A percentile compares a stretch with the other conserved stretches of the same genome.
phyloP scores from a whole-genome alignment of 2,329 filamentous ascomycete genomes.

The Arthrobotrys sinensis region DNA sequence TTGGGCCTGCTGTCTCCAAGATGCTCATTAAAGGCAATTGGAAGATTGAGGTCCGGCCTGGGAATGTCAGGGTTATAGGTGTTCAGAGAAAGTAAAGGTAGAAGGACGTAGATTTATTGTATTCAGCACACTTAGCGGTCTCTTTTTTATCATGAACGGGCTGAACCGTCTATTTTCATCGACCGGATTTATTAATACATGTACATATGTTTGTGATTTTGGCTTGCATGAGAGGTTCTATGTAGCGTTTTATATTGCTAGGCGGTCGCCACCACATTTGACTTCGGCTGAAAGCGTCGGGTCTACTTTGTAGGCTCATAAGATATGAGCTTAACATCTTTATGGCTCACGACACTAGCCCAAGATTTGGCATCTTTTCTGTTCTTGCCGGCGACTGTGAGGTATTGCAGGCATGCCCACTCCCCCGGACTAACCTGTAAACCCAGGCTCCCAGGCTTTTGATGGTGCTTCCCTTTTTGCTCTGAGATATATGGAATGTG shows the following conservation, averaged over 20 bases:
- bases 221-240: constrained; percentile 2
- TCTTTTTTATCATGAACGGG: background rate
- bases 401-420: constrained; percentile 60
- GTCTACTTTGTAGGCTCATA: background rate
- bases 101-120: constrained; percentile 5
- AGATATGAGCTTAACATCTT: background rate
- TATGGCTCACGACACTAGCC: constrained; percentile 1
- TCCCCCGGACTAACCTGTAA: constrained; percentile 60
- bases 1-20: constrained; percentile 63
- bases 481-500: constrained; percentile 37
- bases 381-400: constrained; percentile 62
- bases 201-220: constrained; percentile 19
- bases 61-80: constrained; percentile 62
- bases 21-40: constrained; percentile 63
- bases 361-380: constrained; percentile 59
- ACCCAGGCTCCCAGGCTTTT: constrained; percentile 41
- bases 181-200: background rate
- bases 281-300: background rate
- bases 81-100: constrained; percentile 44
- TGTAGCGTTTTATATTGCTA: background rate
- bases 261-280: background rate
- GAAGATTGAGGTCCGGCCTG: constrained; percentile 62
- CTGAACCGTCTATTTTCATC: background rate
- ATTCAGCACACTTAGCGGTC: background rate
- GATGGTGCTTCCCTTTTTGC: constrained; percentile 12